Conservation (phyloP, 2,329 filamentous ascomycete species). For the Trichoderma koningii region DNA sequence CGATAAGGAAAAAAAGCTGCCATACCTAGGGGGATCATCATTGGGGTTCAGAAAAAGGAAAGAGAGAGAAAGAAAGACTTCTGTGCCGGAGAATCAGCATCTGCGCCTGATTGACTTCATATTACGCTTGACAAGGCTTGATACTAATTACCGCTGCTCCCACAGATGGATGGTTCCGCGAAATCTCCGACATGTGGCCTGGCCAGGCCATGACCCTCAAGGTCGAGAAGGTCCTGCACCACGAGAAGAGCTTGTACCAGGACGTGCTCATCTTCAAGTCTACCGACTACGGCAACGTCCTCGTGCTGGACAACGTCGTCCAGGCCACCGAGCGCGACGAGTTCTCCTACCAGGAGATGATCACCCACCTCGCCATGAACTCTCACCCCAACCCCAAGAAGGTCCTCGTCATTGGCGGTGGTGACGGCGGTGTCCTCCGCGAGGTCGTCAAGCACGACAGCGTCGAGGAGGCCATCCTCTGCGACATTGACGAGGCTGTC, state of each 20-base stretch:
- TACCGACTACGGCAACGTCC: slow-evolving; percentile 91
- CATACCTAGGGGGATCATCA: neutral
- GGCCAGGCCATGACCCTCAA: slow-evolving; percentile 97
- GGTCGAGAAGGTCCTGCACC: slow-evolving; percentile 96
- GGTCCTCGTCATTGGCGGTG: slow-evolving; percentile 96
- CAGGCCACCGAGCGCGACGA: slow-evolving; percentile 98
- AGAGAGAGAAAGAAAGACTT: no score
- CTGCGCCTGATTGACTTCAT: neutral
- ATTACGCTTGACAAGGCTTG: no score
- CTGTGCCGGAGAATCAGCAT: no score
- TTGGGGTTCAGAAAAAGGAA: neutral
- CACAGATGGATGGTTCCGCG: slow-evolving; percentile 98
- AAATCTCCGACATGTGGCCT: slow-evolving; percentile 98
- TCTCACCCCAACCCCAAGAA: slow-evolving; percentile 98
- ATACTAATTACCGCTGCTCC: neutral
- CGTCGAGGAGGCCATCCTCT: slow-evolving; percentile 93
- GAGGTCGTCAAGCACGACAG: slow-evolving; percentile 99
- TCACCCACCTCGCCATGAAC: slow-evolving; percentile 97
- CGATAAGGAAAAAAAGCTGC: slow-evolving; percentile 13
- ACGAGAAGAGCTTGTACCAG: slow-evolving; percentile 99
- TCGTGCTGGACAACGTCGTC: slow-evolving; percentile 98
- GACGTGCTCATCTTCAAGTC: slow-evolving; percentile 99
- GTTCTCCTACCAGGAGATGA: slow-evolving; percentile 99
- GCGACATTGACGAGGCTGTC: slow-evolving; percentile 98
- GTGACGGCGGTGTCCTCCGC: slow-evolving; percentile 94